phyloP scores from a whole-genome alignment of 2,329 filamentous ascomycete genomes.

The Waltergamsia citrina region DNA sequence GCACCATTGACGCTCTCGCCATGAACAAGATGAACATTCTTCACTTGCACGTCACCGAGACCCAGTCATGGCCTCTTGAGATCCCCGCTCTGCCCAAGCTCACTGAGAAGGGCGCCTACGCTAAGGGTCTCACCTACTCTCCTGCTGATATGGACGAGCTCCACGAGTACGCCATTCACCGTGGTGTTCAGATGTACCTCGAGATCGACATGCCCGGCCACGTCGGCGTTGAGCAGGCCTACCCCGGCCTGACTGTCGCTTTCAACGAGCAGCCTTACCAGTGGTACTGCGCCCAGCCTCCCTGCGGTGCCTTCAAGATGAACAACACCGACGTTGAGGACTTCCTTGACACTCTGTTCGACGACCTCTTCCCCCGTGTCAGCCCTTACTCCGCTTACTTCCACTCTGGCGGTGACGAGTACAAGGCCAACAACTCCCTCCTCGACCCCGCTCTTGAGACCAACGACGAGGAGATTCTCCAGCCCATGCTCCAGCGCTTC shows the following conservation, averaged over 20 bases:
- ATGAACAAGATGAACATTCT: constrained; percentile 80
- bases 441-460: constrained; percentile 65
- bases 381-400: constrained; percentile 64
- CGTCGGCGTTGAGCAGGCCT: constrained; percentile 42
- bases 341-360: constrained; percentile 64
- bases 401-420: constrained; percentile 82
- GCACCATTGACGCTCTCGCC: constrained; percentile 65
- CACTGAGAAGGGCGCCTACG: constrained; percentile 64
- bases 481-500: constrained; percentile 70
- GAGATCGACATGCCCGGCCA: constrained; percentile 56
- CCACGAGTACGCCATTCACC: constrained; percentile 59
- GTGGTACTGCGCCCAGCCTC: constrained; percentile 52
- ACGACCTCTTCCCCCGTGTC: constrained; percentile 67
- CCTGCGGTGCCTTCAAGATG: constrained; percentile 64
- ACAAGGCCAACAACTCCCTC: constrained; percentile 57
- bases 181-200: constrained; percentile 49
- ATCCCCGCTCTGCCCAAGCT: constrained; percentile 64
- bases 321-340: constrained; percentile 60
- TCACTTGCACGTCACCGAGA: constrained; percentile 74
- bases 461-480: constrained; percentile 54
- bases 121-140: constrained; percentile 56
- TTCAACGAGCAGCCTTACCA: constrained; percentile 47
- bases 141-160: constrained; percentile 54
- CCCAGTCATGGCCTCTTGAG: constrained; percentile 78
- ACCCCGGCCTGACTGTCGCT: constrained; percentile 44